Percentiles rank a stretch among this genome's conserved stretches.
These are phyloP conservation scores for Piromyces finnis DNA, from an alignment of 192 early-diverging fungal species.

Conservation along the genomic window DNA sequence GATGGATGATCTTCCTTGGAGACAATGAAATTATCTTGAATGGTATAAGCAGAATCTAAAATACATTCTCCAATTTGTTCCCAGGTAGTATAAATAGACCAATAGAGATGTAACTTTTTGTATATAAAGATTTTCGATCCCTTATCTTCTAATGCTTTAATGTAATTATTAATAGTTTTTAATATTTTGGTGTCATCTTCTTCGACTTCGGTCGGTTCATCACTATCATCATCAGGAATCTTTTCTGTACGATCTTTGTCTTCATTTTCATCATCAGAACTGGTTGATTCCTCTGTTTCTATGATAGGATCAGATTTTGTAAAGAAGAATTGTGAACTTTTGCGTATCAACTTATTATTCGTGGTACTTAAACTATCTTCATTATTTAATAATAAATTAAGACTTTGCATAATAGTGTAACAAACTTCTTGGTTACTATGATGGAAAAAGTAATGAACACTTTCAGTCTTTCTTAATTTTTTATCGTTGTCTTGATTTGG, in stretches of 20 bases:
- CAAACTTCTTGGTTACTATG: not conserved
- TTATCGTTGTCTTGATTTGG: not conserved
- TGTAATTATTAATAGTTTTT: not conserved
- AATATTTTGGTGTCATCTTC: not conserved
- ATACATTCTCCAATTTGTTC: not conserved
- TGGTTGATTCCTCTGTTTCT: not conserved
- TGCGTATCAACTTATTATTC: not conserved
- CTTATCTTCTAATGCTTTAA: not conserved
- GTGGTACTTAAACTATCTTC: not conserved
- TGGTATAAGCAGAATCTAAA: not conserved
- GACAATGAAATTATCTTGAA: not conserved
- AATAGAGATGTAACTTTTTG: not conserved
- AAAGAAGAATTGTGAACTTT: not conserved
- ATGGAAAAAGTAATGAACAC: not conserved
- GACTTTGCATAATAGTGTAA: not conserved
- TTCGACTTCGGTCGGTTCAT: no score
- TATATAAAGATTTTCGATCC: not conserved
- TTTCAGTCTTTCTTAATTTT: not conserved
- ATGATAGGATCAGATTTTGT: not conserved
- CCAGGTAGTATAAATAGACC: not conserved
- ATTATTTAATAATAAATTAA: not conserved
- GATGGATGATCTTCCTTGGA: not conserved
- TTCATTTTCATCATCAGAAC: not conserved
- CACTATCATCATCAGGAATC: not conserved
- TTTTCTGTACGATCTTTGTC: not conserved